Evolutionary conservation across 164 flowering plant genomes (phyloP), one percentile per base, ranked within the genome.

Genomic region (Annona cherimola): DNA sequence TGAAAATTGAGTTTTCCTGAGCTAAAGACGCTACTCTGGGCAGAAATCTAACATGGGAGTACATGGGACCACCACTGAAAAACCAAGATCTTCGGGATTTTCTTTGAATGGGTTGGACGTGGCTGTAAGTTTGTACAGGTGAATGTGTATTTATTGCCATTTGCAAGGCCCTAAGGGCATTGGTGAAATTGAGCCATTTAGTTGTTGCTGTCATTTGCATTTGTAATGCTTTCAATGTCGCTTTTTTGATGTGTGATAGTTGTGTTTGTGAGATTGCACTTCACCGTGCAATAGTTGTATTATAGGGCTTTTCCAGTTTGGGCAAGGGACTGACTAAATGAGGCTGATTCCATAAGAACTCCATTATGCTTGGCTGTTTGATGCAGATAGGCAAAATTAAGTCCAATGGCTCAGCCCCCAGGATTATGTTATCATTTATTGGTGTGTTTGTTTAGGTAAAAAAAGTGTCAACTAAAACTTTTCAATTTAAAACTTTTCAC

Each of bases 111-210:
- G 57, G 57, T 8, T 2, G 57, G 14, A 11, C 1, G 43, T 42
- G 43, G 46, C 55, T 70, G 65, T 61, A 69, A 57, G 71, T 70
- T 70, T 70, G 66, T 70, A 61, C 65, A 68, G 70, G 61, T 68
- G 39, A 45, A 50, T 16, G 8, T 42, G 70, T 68, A 44, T 18
- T 26, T 66, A 45, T 43, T 66, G 46, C 69, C 50, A 43, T 66
- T 66, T 14, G 11, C 50, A 42, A 63, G 42, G 19, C 19, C 35
- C 63, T 61, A 61, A 61, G 6, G 57, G 14, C 14, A 50, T 7
- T 7, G 57, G 57, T 7, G 57, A 16, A 50, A 50, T 9, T 50
- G 14, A 16, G 14, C 14, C 14, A 9, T 50, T 50, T 50, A 50
- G 57, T 50, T 26, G 35, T 26, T 26, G 57, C 14, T 50, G 57